Base-by-base conservation (phyloP, 257 asterid species). In the Perilla frutescens region DNA sequence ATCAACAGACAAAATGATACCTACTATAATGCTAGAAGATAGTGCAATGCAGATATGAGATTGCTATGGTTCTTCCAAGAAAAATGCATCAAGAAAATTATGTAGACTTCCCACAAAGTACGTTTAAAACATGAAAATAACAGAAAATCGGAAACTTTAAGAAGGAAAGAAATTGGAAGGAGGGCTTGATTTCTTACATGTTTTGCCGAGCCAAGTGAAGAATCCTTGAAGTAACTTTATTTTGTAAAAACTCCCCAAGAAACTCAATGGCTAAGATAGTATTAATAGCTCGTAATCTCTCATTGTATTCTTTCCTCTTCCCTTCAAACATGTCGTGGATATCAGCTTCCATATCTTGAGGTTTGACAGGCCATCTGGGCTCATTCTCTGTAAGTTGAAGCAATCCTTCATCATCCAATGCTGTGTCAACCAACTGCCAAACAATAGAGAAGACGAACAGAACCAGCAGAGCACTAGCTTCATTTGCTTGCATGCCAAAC, bases 131-230 rank as follows among this genome's bases (percentile, higher is more conserved):
- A 51, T 3, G 4, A 49, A 62, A 29, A 49, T 26, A 40, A 68
- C 14, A 76, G 8, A 63, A 45, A 32, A 43, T 55, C 43, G 6
- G 55, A 12, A 62, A 64, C 50, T 59, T 9, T n/a, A 55, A 71
- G 71, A 61, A 61, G 10, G 70, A 75, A 66, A 31, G 32, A 31
- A 50, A 57, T 54, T 12, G 15, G 29, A 43, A 67, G 88, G 29
- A 43, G 64, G 88, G 73, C 68, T 61, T 67, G 76, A 82, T 85
- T 80, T 71, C 98, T 87, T 59, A 94, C 99, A 90, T 94, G 97
- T 91, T 94, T 81, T 85, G 88, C 83, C 95, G 90, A 48, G 91
- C 99, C 96, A 94, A 80, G 87, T 81, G 80, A 83, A 94, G 96
- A 88, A 94, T 87, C 96, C 88, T 79, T 74, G 91, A 89, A 83